phyloP scores from a whole-genome alignment of 2,329 filamentous ascomycete species.

The Xylaria sp. region DNA sequence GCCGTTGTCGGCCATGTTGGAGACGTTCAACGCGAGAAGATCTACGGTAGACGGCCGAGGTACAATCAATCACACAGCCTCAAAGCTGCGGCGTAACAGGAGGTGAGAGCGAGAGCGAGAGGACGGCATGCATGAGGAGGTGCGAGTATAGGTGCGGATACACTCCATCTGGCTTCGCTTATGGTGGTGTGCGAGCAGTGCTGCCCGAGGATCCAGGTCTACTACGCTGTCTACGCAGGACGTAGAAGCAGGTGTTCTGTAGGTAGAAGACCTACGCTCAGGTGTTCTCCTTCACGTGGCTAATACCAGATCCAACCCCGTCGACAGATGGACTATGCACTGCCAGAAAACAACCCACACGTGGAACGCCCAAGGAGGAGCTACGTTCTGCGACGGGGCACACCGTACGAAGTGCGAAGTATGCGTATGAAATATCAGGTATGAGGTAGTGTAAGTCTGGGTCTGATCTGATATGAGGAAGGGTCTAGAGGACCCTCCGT shows the following conservation, averaged over 20 bases:
- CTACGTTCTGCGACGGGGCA: neutral
- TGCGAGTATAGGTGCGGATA: neutral
- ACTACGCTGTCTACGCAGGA: too few relatives aligned
- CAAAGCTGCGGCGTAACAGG: neutral
- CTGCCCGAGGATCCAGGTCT: too few relatives aligned
- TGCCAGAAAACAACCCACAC: neutral
- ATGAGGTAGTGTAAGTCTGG: too few relatives aligned
- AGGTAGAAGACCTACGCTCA: too few relatives aligned
- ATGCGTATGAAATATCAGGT: too few relatives aligned
- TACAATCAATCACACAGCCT: neutral
- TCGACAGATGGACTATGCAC: neutral
- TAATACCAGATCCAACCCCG: neutral
- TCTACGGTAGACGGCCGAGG: neutral
- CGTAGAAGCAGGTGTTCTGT: too few relatives aligned
- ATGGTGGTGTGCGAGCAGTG: neutral
- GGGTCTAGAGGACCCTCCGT: neutral
- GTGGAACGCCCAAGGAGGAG: neutral
- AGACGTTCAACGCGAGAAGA: conserved; percentile 9
- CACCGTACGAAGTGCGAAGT: too few relatives aligned
- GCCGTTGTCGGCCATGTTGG: conserved; percentile 38
- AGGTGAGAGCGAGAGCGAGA: neutral
- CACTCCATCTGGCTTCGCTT: neutral
- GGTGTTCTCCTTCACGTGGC: neutral
- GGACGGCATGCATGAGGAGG: neutral
- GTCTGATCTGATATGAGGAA: too few relatives aligned